phyloP scores from a whole-genome alignment of 805 yeast genomes.

The Candida loeiensis region DNA sequence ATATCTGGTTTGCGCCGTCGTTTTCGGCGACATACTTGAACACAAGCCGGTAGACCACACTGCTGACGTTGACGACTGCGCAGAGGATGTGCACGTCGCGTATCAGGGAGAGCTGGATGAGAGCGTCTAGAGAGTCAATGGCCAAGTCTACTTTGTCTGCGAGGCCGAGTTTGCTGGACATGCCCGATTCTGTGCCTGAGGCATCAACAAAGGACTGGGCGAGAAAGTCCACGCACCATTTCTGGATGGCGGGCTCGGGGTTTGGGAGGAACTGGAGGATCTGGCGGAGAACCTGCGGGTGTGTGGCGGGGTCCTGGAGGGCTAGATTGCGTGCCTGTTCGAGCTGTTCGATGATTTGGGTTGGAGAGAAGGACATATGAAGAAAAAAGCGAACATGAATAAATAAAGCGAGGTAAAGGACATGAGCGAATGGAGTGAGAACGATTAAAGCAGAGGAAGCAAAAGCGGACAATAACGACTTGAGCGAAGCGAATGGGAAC shows the following conservation, averaged over 20 bases:
- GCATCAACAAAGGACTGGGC: conserved; percentile 31
- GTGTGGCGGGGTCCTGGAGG: conserved; percentile 25
- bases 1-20: conserved; percentile 44
- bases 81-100: conserved; percentile 30
- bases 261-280: conserved; percentile 35
- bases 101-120: conserved; percentile 25
- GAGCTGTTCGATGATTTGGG: conserved; percentile 25
- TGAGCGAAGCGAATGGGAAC: not conserved
- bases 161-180: conserved; percentile 12
- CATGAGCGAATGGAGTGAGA: not conserved
- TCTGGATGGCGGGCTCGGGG: conserved; percentile 32
- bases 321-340: conserved; percentile 39
- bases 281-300: conserved; percentile 43
- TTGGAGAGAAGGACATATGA: conserved; percentile 12
- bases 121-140: conserved; percentile 35
- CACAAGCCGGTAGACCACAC: conserved; percentile 42
- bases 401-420: not conserved
- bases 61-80: conserved; percentile 32
- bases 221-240: conserved; percentile 41
- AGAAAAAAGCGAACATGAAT: too few relatives aligned
- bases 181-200: conserved; percentile 3
- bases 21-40: conserved; percentile 45
- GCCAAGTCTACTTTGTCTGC: conserved; percentile 38
- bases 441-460: not conserved
- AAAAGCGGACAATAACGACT: not conserved